Evolutionary conservation across 768 basidiomycete genomes (phyloP), one percentile per base, ranked within the genome.

Genomic region (Pleurotus citrinopileatus): DNA sequence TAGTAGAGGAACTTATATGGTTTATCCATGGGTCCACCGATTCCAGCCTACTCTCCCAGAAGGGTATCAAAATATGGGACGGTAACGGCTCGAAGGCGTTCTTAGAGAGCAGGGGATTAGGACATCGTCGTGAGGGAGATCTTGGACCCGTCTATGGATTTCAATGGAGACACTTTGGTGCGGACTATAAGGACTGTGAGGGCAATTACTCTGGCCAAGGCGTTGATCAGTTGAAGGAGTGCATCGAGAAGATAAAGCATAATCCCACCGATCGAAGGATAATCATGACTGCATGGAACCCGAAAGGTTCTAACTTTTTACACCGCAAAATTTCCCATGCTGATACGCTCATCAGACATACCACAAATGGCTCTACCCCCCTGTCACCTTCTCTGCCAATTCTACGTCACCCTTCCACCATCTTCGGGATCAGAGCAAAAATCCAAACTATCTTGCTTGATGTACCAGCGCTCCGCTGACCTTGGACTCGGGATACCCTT

Each of bases 381-480:
- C 0, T 99, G 97, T 70, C 97, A 98, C 71, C 89, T 98, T 84
- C 87, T 98, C 70, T 98, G 94, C 72, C 97, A 99, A 67, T 99
- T 99, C 79, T 98, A 93, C 74, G 96, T 99, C 29, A 89, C 93
- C 64, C 85, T 96, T 29, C 90, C 96, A 0, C 70, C 83, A 3
- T 62, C 26, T 26, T 51, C 56, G 7, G 29, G 76, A 15, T 76
- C 83, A 1, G 61, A 68, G 1, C 65, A 73, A 15, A 86, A 82
- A 59, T 87, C 87, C 7, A 81, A 81, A 54, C 86, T 98, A 15
- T 95, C 93, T 7, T 98, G 95, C 69, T 79, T 96, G 42, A 94
- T 98, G 94, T 98, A 87, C 74, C 96, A 98, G 65, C 91, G 97
- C 43, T 98, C 96, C 10, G 95, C 95, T 15, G 96, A 99, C 67